Evolutionary conservation across 345 rosid species (phyloP), one percentile per base, ranked within the genome.

Genomic region (Camelina hispida): DNA sequence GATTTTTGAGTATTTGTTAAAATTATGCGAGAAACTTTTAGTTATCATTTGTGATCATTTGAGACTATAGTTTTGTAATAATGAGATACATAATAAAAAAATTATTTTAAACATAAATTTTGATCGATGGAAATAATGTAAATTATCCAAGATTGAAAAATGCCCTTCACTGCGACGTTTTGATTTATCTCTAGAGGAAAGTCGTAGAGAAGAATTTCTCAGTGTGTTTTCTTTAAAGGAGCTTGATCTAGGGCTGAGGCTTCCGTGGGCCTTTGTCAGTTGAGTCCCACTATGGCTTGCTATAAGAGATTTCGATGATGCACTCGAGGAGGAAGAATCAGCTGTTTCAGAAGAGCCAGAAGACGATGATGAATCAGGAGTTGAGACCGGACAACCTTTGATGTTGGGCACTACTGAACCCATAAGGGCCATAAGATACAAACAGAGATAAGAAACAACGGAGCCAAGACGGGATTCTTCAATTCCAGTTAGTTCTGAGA

Each of bases 401-500:
- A 47, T 48, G 66, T 75, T 84, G 78, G 81, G 72, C 43, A 79
- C 74, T 28, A 83, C 76, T 20, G 92, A 68, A 48, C 97, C 99
- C 75, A 87, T 70, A 20, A 20, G 22, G 22, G 22, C 22, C 22
- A 20, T 20, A 20, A 95, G 91, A 88, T 87, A 89, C 59, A 90
- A 81, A 38, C 89, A 88, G 40, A 96, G 84, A 77, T 87, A 93
- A 66, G 88, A 86, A 38, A 96, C 98, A 81, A 96, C 89, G 75
- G 88, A 91, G 42, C 88, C 89, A 66, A 96, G 94, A 2, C 99
- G 96, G 0, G 93, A 83, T 81, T 85, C 90, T 52, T 89, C 86
- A 80, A 96, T 91, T 71, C 99, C 98, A 62, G 96, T 96, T 80
- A 96, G 77, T 60, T 91, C 94, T n/a, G 96, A 90, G 76, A 96